Base-by-base conservation (phyloP, 495 filamentous ascomycete species). In the Xylaria flabelliformis region DNA sequence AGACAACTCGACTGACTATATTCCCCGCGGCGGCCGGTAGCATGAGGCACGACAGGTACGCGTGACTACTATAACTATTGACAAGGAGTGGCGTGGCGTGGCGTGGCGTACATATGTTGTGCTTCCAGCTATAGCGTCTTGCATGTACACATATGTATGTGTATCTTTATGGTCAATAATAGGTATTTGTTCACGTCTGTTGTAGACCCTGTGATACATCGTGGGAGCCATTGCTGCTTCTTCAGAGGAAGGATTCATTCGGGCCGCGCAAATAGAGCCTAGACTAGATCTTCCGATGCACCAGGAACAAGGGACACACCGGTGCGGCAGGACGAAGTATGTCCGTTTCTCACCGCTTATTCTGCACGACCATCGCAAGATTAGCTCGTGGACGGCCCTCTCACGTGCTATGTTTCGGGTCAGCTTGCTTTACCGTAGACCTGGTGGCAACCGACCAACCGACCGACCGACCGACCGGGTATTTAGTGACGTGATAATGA, bases 331-430 rank as follows among this genome's bases (percentile, higher is more conserved):
- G 44, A 39, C 58, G 34, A 61, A 61, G 32, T 13, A n/a, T 39
- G 32, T 21, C 58, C 17, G 53, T 17, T 44, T 64, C 69, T 56
- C 69, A 71, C 69, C 69, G 69, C 69, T 71, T 36, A 46, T 71
- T 56, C 50, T 71, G 69, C 69, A 56, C 59, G 46, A 71, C 69
- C 58, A 53, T 39, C 42, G 44, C 67, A 24, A 39, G 36, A 36
- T 34, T 6, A 34, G 36, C 34, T 62, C 55, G 55, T 48, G 41
- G 39, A 24, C 51, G 12, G 32, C 32, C 36, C 50, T 42, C 21
- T 39, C 48, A 13, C 67, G 34, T 39, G 56, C 46, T n/a, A 48
- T 39, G 5, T 21, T 48, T 21, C 59, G 24, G 17, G 55, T 36
- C 39, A 59, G 26, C 41, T 26, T 41, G 36, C 66, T 26, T 24